phyloP scores from a whole-genome alignment of 169 alveolate species.

The Theileria parva region DNA sequence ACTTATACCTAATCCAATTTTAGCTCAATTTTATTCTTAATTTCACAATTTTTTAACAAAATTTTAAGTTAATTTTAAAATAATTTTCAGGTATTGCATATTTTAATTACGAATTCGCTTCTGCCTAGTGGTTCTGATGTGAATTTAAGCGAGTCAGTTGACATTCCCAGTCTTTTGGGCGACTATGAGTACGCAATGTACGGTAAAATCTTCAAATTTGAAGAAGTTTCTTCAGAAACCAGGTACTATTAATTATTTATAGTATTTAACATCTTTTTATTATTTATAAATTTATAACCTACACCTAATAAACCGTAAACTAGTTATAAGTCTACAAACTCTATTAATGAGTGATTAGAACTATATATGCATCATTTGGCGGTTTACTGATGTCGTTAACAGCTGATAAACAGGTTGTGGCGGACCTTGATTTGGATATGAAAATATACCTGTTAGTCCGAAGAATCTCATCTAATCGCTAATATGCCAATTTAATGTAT shows the following conservation, averaged over 20 bases:
- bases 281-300: not conserved
- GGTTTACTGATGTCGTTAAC: slow-evolving; percentile 89
- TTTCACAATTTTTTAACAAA: not conserved
- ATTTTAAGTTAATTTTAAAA: too few species aligned
- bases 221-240: slow-evolving; percentile 87
- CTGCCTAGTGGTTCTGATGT: slow-evolving; percentile 59
- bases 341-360: slow-evolving; percentile 10
- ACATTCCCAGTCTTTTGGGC: slow-evolving; percentile 72
- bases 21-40: not conserved
- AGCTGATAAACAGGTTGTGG: slow-evolving; percentile 88
- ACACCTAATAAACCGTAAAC: not conserved
- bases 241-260: slow-evolving; percentile 67
- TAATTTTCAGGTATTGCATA: slow-evolving; percentile 60
- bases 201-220: slow-evolving; percentile 87
- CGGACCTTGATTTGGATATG: slow-evolving; percentile 88
- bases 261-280: too few species aligned
- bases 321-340: not conserved
- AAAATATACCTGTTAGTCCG: slow-evolving; percentile 81
- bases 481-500: not conserved
- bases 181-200: slow-evolving; percentile 88
- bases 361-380: slow-evolving; percentile 85
- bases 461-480: slow-evolving; percentile 59
- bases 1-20: not conserved
- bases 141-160: slow-evolving; percentile 62
- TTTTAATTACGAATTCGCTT: slow-evolving; percentile 47